Conservation (phyloP, 257 asterid species). For the Salvia splendens region DNA sequence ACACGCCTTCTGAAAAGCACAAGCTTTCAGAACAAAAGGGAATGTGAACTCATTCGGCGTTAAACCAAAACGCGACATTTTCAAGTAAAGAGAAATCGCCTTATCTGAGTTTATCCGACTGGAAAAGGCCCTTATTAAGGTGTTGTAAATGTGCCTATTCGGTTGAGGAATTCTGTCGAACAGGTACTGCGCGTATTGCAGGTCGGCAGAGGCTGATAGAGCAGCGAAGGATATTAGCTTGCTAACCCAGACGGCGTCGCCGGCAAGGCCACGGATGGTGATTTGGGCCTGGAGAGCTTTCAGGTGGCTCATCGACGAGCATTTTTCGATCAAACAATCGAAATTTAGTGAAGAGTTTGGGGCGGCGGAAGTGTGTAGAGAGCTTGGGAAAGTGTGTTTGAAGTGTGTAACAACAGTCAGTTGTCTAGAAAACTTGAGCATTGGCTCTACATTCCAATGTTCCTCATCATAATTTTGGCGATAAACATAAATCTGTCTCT, state of each 20-base stretch:
- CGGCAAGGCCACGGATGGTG: slow-evolving; percentile 56
- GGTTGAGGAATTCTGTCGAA: slow-evolving; percentile 56
- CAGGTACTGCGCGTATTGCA: slow-evolving; percentile 56
- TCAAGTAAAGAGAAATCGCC: slow-evolving; percentile 41
- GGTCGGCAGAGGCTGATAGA: slow-evolving; percentile 48
- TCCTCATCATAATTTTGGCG: not conserved
- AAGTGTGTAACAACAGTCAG: slow-evolving; percentile 3
- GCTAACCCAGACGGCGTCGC: slow-evolving; percentile 57
- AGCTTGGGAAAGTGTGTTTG: slow-evolving; percentile 4
- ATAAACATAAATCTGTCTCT: too few species aligned
- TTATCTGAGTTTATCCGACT: slow-evolving; percentile 34
- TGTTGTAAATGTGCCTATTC: slow-evolving; percentile 67
- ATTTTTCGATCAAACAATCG: slow-evolving; percentile 35
- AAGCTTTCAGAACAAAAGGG: slow-evolving; percentile 70
- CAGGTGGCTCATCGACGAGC: slow-evolving; percentile 56
- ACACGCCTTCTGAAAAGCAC: slow-evolving; percentile 47
- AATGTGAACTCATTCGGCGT: slow-evolving; percentile 64
- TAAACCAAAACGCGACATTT: slow-evolving; percentile 34
- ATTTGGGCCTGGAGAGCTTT: slow-evolving; percentile 69
- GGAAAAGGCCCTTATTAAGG: slow-evolving; percentile 66
- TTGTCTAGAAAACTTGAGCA: slow-evolving; percentile 34
- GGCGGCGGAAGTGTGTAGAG: slow-evolving; percentile 25
- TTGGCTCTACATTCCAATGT: not conserved
- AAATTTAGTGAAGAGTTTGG: slow-evolving; percentile 22
- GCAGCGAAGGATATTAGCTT: slow-evolving; percentile 61